Percentiles rank a stretch among this genome's conserved stretches.
Evolutionary conservation across 73 alveolate genomes (phyloP).

Genomic region (Paramecium sexaurelia): DNA sequence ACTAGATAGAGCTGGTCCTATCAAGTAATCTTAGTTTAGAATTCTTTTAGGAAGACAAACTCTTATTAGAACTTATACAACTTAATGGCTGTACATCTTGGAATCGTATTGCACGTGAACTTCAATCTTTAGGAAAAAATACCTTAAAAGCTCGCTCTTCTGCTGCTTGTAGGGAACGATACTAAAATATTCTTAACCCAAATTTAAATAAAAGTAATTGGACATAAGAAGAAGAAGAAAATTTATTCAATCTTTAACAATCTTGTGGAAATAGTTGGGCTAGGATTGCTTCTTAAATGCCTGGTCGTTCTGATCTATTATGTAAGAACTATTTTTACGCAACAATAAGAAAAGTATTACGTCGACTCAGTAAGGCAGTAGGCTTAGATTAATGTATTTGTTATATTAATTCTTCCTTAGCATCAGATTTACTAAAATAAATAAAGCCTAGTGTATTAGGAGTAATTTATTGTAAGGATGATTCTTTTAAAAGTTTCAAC

Average conservation of each 20-base stretch:
- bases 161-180: conserved; percentile 79
- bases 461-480: background rate
- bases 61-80: background rate
- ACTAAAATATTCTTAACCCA: conserved; percentile 81
- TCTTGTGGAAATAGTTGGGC: conserved; percentile 83
- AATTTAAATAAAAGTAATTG: conserved; percentile 73
- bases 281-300: conserved; percentile 72
- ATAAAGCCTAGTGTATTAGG: conserved; percentile 31
- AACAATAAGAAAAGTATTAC: conserved; percentile 71
- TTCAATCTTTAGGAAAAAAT: background rate
- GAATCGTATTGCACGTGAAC: conserved; percentile 35
- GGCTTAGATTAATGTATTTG: conserved; percentile 13
- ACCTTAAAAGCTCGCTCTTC: background rate
- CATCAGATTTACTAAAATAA: background rate
- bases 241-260: conserved; percentile 73
- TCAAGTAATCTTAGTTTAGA: background rate
- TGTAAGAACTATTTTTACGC: conserved; percentile 84
- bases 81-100: conserved; percentile 29
- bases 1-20: conserved; percentile 46
- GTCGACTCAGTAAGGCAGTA: conserved; percentile 33
- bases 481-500: background rate
- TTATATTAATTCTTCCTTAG: background rate
- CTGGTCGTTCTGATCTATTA: conserved; percentile 84
- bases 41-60: conserved; percentile 28
- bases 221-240: conserved; percentile 81